phyloP scores from a whole-genome alignment of 805 yeast species.

The Ogataea ganodermae region DNA sequence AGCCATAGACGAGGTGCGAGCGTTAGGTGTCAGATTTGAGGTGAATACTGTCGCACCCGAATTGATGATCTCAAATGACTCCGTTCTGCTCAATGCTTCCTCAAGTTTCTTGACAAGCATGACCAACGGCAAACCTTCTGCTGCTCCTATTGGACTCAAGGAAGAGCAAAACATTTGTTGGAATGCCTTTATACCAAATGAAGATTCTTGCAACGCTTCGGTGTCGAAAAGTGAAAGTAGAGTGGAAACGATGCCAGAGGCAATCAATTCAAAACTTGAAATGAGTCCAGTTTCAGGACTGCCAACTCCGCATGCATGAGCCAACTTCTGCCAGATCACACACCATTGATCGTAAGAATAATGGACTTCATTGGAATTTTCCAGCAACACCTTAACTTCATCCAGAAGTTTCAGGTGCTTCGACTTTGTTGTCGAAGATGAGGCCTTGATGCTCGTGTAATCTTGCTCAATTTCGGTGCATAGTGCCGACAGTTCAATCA shows the following conservation, averaged over 20 bases:
- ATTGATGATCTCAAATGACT: conserved; percentile 64
- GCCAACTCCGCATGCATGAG: conserved; percentile 35
- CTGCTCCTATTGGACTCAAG: conserved; percentile 35
- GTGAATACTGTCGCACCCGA: conserved; percentile 38
- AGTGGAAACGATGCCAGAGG: conserved; percentile 61
- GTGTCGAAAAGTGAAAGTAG: conserved; percentile 41
- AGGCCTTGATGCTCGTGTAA: conserved; percentile 22
- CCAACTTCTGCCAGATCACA: conserved; percentile 42
- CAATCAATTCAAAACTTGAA: conserved; percentile 75
- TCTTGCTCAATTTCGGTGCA: conserved; percentile 25
- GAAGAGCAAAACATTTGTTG: conserved; percentile 40
- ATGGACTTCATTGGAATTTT: conserved; percentile 17
- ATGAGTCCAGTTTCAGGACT: conserved; percentile 30
- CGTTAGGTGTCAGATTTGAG: conserved; percentile 18
- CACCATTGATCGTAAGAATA: conserved; percentile 37
- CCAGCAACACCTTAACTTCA: conserved; percentile 28
- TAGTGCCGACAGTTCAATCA: conserved; percentile 19
- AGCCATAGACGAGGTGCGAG: conserved; percentile 62
- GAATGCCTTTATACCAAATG: conserved; percentile 46
- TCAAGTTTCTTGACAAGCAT: conserved; percentile 61
- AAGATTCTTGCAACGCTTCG: conserved; percentile 28
- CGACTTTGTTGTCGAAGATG: conserved; percentile 27
- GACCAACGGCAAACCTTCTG: conserved; percentile 38
- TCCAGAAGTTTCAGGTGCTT: conserved; percentile 34
- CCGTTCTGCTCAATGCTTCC: conserved; percentile 71